phyloP scores from a whole-genome alignment of 2,329 filamentous ascomycete genomes.

The Helminthosporium solani region DNA sequence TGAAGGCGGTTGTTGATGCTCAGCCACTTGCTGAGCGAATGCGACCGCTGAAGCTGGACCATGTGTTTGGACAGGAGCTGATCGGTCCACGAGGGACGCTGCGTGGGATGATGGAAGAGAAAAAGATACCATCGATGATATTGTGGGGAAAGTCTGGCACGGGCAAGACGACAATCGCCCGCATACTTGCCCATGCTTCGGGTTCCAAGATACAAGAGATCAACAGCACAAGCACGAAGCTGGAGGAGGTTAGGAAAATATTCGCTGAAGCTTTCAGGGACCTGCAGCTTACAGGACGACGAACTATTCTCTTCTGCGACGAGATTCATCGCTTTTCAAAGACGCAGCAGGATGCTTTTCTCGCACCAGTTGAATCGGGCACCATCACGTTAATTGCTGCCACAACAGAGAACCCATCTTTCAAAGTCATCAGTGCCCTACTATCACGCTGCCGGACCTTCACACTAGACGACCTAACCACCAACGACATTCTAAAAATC shows the following conservation, averaged over 20 bases:
- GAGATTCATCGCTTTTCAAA: slow-evolving; percentile 94
- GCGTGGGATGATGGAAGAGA: slow-evolving; percentile 79
- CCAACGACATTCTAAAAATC: slow-evolving; percentile 71
- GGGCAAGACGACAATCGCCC: slow-evolving; percentile 87
- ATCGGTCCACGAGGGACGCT: slow-evolving; percentile 84
- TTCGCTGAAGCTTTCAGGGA: slow-evolving; percentile 84
- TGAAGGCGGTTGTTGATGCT: slow-evolving; percentile 61
- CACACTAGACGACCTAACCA: slow-evolving; percentile 72
- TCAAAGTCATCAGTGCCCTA: slow-evolving; percentile 85
- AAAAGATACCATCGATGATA: slow-evolving; percentile 90
- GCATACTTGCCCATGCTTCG: slow-evolving; percentile 80
- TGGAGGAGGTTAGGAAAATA: slow-evolving; percentile 88
- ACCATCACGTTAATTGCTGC: slow-evolving; percentile 90
- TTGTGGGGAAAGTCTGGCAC: slow-evolving; percentile 83
- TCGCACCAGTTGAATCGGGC: slow-evolving; percentile 87
- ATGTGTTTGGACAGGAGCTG: slow-evolving; percentile 88
- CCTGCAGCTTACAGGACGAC: slow-evolving; percentile 75
- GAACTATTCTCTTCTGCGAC: slow-evolving; percentile 96
- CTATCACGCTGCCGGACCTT: slow-evolving; percentile 90
- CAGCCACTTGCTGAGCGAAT: slow-evolving; percentile 92
- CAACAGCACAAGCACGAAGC: slow-evolving; percentile 85
- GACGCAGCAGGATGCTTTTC: slow-evolving; percentile 89
- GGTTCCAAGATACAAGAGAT: slow-evolving; percentile 91
- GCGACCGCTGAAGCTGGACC: slow-evolving; percentile 79
- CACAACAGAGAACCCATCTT: slow-evolving; percentile 95